phyloP scores from a whole-genome alignment of 1,139 yeast genomes.

The Kluyveromyces marxianus region DNA sequence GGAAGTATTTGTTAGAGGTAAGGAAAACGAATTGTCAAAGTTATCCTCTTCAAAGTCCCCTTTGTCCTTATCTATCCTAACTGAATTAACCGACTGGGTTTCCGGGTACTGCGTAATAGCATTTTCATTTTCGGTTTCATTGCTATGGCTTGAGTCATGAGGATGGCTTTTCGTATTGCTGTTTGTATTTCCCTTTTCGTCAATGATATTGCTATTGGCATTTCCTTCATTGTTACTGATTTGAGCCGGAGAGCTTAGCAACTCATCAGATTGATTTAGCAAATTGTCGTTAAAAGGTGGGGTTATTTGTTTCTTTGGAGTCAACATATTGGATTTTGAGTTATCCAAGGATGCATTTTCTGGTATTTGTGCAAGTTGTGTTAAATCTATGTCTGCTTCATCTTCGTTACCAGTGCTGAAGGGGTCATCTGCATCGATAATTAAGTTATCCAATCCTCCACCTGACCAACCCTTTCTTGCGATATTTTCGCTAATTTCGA shows the following conservation, averaged over 20 bases:
- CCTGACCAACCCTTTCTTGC: constrained; percentile 86
- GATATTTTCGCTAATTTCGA: constrained; percentile 72
- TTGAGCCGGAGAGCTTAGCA: background rate
- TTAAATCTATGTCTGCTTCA: background rate
- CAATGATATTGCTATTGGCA: background rate
- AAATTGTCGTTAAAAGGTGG: background rate
- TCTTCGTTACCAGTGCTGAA: constrained; percentile 31
- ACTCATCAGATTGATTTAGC: background rate
- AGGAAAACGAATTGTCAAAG: constrained; percentile 28
- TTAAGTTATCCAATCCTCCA: constrained; percentile 68
- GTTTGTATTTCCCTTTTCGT: background rate
- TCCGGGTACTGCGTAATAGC: too few species aligned
- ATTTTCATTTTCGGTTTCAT: too few species aligned
- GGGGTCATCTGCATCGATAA: constrained; percentile 48
- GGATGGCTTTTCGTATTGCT: too few species aligned
- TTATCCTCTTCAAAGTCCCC: constrained; percentile 3
- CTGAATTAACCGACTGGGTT: background rate
- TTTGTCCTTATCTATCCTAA: background rate
- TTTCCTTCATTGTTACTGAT: background rate
- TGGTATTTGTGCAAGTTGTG: background rate
- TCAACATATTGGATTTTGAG: background rate
- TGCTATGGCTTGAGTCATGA: too few species aligned
- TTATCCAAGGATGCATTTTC: background rate
- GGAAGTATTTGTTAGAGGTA: constrained; percentile 25
- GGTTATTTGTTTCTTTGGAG: background rate